These are phyloP conservation scores for Colletotrichum sp. DNA, from an alignment of 2,329 filamentous ascomycete genomes.

Conservation along the genomic window DNA sequence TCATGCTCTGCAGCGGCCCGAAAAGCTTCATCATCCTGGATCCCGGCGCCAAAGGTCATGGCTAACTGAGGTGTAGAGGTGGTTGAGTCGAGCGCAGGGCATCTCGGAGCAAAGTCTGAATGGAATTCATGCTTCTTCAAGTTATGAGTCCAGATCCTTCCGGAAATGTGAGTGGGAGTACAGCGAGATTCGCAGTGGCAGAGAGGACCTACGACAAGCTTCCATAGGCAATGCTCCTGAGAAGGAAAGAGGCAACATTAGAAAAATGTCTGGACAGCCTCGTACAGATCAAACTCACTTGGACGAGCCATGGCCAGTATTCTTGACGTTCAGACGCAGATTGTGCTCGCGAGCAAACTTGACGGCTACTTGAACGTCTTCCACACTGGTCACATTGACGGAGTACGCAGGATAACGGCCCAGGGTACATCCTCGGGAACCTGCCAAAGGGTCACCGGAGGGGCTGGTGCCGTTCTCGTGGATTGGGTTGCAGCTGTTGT, in stretches of 20 bases:
- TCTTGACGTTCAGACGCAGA: constrained; percentile 37
- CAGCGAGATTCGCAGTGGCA: neutral
- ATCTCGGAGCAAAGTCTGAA: neutral
- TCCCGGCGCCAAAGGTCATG: constrained; percentile 21
- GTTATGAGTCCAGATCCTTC: constrained; percentile 41
- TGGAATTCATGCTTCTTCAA: constrained; percentile 29
- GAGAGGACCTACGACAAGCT: neutral
- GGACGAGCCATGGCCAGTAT: constrained; percentile 29
- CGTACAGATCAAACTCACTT: neutral
- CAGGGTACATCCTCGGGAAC: neutral
- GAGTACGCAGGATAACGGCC: constrained; percentile 27
- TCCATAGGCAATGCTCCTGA: neutral
- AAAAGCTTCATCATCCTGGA: neutral
- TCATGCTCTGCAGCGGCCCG: neutral
- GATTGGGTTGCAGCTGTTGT: constrained; percentile 39
- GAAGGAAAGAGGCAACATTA: neutral
- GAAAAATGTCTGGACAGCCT: neutral
- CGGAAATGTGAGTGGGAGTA: neutral
- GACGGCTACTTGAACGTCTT: constrained; percentile 26
- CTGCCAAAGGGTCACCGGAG: constrained; percentile 28
- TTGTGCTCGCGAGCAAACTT: constrained; percentile 40
- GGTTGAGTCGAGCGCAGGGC: neutral
- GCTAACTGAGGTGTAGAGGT: constrained; percentile 19
- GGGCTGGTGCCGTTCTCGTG: constrained; percentile 32
- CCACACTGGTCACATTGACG: constrained; percentile 24